A percentile compares a stretch with the other conserved stretches of the same genome.
Evolutionary conservation across 2,329 filamentous ascomycete species (phyloP).

Genomic region (Onygenales sp.): DNA sequence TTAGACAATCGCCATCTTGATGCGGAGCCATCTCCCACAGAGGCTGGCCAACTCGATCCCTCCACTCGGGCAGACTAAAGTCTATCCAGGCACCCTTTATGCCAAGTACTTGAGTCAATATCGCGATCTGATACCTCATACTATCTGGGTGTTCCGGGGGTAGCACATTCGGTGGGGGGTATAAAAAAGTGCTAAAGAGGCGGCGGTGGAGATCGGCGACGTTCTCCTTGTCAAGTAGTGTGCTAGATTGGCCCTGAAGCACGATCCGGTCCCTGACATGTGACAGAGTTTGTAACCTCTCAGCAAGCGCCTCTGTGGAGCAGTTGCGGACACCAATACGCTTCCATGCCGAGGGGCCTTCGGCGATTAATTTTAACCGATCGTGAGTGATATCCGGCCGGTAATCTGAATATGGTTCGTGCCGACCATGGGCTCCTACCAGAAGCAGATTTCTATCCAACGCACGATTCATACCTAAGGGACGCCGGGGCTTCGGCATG

Average conservation of each 20-base stretch:
- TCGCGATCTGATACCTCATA: conserved; percentile 38
- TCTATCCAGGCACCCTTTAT: conserved; percentile 38
- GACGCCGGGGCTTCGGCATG: conserved; percentile 6
- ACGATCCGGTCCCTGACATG: conserved; percentile 26
- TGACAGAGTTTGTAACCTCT: conserved; percentile 26
- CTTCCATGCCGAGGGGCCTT: conserved; percentile 32
- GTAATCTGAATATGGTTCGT: conserved; percentile 27
- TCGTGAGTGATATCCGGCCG: conserved; percentile 26
- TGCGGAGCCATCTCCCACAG: conserved; percentile 33
- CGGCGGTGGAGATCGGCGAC: conserved; percentile 23
- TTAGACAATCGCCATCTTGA: conserved; percentile 23
- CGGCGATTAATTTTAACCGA: conserved; percentile 26
- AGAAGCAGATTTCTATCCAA: conserved; percentile 20
- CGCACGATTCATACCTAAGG: conserved; percentile 6
- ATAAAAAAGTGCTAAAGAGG: conserved; percentile 30
- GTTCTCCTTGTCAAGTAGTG: conserved; percentile 26
- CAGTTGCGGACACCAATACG: conserved; percentile 32
- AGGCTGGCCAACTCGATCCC: conserved; percentile 36
- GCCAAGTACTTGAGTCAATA: conserved; percentile 33
- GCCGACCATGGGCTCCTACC: neutral
- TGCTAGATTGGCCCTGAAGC: conserved; percentile 19
- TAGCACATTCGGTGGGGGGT: conserved; percentile 23
- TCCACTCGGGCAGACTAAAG: conserved; percentile 38
- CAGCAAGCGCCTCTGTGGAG: conserved; percentile 22
- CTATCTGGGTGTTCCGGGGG: conserved; percentile 20